Evolutionary conservation across 2,329 filamentous ascomycete species (phyloP).

Genomic region (Harringtonia aguacate): DNA sequence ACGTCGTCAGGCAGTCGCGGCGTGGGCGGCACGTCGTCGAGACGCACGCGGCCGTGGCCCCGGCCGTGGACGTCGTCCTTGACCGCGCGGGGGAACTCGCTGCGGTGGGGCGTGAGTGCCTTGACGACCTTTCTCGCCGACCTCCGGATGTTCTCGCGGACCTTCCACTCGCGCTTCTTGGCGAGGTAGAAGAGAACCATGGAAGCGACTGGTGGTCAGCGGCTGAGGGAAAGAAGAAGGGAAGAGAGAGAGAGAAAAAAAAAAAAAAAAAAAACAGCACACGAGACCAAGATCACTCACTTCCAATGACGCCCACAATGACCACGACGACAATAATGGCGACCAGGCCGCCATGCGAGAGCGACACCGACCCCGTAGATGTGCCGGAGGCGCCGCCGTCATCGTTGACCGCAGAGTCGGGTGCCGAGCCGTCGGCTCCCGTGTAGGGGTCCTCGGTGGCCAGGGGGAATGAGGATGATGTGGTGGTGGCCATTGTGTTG

Average conservation of each 20-base stretch:
- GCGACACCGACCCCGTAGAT: slow-evolving; percentile 44
- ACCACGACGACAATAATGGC: slow-evolving; percentile 67
- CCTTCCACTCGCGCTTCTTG: slow-evolving; percentile 77
- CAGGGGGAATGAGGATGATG: slow-evolving; percentile 28
- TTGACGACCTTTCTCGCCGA: slow-evolving; percentile 54
- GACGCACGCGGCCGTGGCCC: slow-evolving; percentile 29
- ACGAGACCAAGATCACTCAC: no score
- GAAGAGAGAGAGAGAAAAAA: no score
- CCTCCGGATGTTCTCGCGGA: slow-evolving; percentile 59
- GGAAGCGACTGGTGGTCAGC: slow-evolving; percentile 39
- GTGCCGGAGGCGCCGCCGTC: slow-evolving; percentile 57
- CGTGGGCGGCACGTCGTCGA: slow-evolving; percentile 50
- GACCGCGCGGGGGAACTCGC: slow-evolving; percentile 48
- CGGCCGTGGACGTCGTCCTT: slow-evolving; percentile 28
- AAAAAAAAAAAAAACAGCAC: no score
- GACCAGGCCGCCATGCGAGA: slow-evolving; percentile 60
- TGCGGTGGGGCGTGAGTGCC: slow-evolving; percentile 50
- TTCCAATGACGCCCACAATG: slow-evolving; percentile 54
- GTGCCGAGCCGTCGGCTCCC: slow-evolving; percentile 20
- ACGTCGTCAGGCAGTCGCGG: slow-evolving; percentile 45
- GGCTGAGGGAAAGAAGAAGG: background rate
- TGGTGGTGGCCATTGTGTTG: slow-evolving; percentile 26
- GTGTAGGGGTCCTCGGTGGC: slow-evolving; percentile 28
- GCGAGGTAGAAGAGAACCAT: slow-evolving; percentile 66
- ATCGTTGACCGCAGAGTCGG: slow-evolving; percentile 27